Percentiles rank a stretch among this genome's conserved stretches.
These are phyloP conservation scores for Martiniozyma asiatica DNA, from an alignment of 1,139 yeast species.

Conservation along the genomic window DNA sequence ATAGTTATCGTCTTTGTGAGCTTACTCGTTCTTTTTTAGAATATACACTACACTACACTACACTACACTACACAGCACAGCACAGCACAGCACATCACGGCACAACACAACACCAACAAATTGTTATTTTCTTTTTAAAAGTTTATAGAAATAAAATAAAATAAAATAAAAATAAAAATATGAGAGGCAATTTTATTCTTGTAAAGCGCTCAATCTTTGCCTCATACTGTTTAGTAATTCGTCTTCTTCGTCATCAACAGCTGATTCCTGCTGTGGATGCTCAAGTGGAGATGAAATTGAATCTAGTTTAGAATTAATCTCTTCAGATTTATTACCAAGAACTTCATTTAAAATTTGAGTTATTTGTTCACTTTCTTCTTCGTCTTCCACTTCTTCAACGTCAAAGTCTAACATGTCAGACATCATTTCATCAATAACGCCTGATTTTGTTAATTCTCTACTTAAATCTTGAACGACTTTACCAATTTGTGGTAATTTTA, in stretches of 20 bases:
- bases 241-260: conserved; percentile 52
- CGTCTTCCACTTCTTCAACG: conserved; percentile 48
- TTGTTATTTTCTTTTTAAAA: not conserved
- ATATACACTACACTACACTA: no score
- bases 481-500: conserved; percentile 68
- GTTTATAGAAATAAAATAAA: not conserved
- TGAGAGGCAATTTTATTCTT: conserved; percentile 31
- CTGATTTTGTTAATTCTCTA: conserved; percentile 81
- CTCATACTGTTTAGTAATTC: conserved; percentile 70
- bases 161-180: no score
- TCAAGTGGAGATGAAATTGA: conserved; percentile 18
- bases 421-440: conserved; percentile 91
- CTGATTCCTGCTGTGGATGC: conserved; percentile 19
- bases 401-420: conserved; percentile 78
- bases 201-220: conserved; percentile 76
- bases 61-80: no score
- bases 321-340: conserved; percentile 21
- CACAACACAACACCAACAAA: no score
- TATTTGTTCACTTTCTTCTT: conserved; percentile 52
- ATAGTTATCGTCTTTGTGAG: no score
- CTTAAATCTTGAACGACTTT: conserved; percentile 81
- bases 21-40: no score
- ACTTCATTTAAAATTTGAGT: conserved; percentile 40
- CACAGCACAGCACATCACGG: no score
- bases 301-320: conserved; percentile 18